These are phyloP conservation scores for Fusarium illudens DNA, from an alignment of 2,329 filamentous ascomycete genomes.

Conservation along the genomic window DNA sequence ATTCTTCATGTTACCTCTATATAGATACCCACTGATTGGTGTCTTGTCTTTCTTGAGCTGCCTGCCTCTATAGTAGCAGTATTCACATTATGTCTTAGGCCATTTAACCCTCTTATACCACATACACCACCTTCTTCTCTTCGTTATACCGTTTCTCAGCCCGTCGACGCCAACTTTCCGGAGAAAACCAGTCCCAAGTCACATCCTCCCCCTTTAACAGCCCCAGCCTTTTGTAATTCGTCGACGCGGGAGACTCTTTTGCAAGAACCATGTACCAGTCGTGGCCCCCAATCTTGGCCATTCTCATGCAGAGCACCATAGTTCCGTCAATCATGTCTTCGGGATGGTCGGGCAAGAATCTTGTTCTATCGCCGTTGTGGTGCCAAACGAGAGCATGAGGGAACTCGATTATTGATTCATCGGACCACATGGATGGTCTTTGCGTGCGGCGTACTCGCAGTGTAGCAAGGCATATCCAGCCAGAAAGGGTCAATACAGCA, in stretches of 20 bases:
- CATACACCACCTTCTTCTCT: conserved; percentile 1
- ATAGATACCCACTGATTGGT: too few species aligned
- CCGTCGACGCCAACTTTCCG: conserved; percentile 7
- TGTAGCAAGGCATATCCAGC: neutral
- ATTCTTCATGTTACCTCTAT: too few species aligned
- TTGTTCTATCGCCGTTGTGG: neutral
- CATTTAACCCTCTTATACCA: too few species aligned
- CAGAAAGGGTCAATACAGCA: conserved; percentile 7
- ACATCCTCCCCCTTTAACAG: conserved; percentile 4
- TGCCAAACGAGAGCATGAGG: neutral
- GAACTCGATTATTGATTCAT: neutral
- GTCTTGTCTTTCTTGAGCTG: too few species aligned
- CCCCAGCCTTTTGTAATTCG: conserved; percentile 5
- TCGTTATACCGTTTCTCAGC: conserved; percentile 13
- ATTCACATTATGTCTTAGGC: too few species aligned
- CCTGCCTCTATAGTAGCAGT: too few species aligned
- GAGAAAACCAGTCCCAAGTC: conserved; percentile 13
- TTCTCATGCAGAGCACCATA: conserved; percentile 3
- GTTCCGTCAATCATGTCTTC: conserved; percentile 11
- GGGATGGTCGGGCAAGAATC: conserved; percentile 1
- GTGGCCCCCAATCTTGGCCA: neutral
- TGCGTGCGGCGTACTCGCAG: neutral
- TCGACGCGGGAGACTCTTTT: neutral
- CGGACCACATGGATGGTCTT: neutral
- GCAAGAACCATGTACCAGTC: conserved; percentile 17